Evolutionary conservation across 116 monocot species (phyloP).

Genomic region (Dioscorea cayenensis): DNA sequence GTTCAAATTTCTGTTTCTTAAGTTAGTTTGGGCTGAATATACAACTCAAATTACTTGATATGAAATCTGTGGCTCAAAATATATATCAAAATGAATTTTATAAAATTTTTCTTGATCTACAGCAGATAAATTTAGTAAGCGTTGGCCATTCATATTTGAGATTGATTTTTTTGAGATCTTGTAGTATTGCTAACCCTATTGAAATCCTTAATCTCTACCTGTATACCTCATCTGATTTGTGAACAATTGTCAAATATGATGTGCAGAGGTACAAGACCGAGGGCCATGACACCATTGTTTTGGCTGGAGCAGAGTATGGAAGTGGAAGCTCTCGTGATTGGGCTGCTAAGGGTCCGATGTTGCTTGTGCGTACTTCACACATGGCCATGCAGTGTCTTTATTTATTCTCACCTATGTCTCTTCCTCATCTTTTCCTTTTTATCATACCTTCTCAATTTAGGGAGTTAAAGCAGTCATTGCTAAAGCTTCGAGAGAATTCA

Average conservation of each 20-base stretch:
- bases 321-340: conserved; percentile 94
- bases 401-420: neutral
- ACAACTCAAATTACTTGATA: no score
- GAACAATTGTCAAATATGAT: neutral
- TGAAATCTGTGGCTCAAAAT: no score
- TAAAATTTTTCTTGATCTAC: neutral
- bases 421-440: neutral
- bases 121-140: neutral
- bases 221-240: no score
- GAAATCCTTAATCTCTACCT: neutral
- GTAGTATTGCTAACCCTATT: neutral
- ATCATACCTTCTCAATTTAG: neutral
- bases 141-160: neutral
- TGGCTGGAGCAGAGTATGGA: conserved; percentile 88
- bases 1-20: no score
- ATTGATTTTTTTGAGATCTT: neutral
- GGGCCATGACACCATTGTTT: conserved; percentile 68
- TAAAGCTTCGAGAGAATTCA: conserved; percentile 13
- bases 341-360: conserved; percentile 90
- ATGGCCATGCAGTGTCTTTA: neutral
- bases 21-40: no score
- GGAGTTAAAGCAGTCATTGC: conserved; percentile 13
- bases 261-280: conserved; percentile 68
- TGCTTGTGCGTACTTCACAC: conserved; percentile 27
- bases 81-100: no score